These are phyloP conservation scores for Amoebophrya sp. DNA, from an alignment of 169 alveolate genomes.

Conservation along the genomic window DNA sequence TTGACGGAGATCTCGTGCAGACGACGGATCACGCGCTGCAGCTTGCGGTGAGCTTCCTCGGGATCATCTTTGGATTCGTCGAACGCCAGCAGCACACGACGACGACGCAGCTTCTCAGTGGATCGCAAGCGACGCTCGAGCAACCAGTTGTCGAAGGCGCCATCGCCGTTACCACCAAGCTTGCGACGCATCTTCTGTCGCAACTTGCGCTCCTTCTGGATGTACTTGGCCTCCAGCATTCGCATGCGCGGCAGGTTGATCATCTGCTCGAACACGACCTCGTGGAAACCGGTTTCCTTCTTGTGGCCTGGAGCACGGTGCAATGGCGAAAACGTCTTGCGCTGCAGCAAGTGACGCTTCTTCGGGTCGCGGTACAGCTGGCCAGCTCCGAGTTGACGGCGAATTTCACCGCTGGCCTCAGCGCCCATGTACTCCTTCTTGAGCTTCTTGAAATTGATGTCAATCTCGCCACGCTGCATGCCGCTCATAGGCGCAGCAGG, in stretches of 20 bases:
- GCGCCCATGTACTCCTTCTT: background rate
- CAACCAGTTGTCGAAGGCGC: background rate
- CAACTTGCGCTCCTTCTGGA: background rate
- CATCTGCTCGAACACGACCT: background rate
- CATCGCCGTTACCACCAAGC: background rate
- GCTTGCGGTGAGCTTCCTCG: background rate
- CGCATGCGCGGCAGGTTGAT: background rate
- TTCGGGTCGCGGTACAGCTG: background rate
- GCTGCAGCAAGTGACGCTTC: background rate
- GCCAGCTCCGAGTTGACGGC: background rate
- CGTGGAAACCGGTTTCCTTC: background rate
- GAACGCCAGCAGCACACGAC: background rate
- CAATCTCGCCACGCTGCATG: background rate
- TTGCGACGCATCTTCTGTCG: background rate
- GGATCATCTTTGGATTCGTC: background rate
- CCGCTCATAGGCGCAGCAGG: background rate
- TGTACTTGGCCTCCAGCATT: background rate
- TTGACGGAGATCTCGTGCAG: background rate
- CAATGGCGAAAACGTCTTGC: background rate
- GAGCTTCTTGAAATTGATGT: background rate
- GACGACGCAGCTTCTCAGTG: background rate
- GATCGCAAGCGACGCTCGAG: background rate
- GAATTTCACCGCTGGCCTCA: background rate
- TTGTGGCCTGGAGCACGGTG: background rate
- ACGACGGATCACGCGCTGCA: background rate